These are phyloP conservation scores for Lasiosphaeria hispida DNA, from an alignment of 495 filamentous ascomycete genomes.

Conservation along the genomic window DNA sequence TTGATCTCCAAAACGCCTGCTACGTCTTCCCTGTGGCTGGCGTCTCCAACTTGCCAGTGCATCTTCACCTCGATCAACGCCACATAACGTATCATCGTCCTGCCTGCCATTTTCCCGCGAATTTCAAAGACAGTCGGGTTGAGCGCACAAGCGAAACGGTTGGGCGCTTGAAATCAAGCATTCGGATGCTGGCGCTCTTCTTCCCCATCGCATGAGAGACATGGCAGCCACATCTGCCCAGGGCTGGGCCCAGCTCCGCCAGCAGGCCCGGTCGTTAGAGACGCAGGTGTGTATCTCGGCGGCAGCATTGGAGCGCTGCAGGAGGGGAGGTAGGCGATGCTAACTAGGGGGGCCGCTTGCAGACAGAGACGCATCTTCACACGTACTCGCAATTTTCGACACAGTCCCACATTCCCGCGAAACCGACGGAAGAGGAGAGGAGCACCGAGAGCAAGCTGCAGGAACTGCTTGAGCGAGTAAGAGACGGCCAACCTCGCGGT, in stretches of 20 bases:
- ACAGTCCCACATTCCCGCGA: conserved; percentile 70
- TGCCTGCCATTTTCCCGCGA: background rate
- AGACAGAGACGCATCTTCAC: conserved; percentile 94
- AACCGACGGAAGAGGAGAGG: conserved; percentile 82
- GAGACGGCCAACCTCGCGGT: background rate
- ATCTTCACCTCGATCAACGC: background rate
- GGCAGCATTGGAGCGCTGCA: background rate
- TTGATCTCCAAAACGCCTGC: background rate
- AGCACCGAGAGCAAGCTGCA: conserved; percentile 76
- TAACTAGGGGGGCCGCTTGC: background rate
- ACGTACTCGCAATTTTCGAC: conserved; percentile 95
- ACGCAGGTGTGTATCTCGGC: conserved; percentile 68
- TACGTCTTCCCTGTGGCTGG: background rate
- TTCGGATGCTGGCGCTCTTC: conserved; percentile 11
- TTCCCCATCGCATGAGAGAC: conserved; percentile 12
- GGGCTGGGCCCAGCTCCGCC: conserved; percentile 93
- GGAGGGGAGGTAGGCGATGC: background rate
- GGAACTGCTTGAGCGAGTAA: conserved; percentile 77
- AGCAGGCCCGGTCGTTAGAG: conserved; percentile 87
- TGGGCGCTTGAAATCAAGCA: background rate
- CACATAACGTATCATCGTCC: background rate
- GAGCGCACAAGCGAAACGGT: too few relatives aligned
- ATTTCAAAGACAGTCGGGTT: background rate
- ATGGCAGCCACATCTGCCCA: conserved; percentile 75
- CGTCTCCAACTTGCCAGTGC: background rate